phyloP scores from a whole-genome alignment of 148 eudicot genomes.

The Rhododendron ferrugineum region DNA sequence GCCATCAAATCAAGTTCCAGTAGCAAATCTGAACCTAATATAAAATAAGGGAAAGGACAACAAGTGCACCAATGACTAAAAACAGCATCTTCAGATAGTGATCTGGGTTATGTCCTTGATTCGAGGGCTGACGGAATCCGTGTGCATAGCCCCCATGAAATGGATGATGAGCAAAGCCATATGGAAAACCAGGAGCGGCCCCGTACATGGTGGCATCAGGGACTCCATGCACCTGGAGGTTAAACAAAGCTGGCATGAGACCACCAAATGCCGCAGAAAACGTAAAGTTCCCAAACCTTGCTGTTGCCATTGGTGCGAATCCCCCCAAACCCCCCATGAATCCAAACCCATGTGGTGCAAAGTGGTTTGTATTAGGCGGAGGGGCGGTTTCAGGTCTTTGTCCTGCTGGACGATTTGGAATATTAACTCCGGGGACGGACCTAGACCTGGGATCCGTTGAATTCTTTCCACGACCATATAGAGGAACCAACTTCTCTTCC shows the following conservation, averaged over 20 bases:
- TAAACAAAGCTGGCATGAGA: slow-evolving; percentile 57
- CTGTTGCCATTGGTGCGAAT: slow-evolving; percentile 42
- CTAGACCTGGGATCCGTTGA: slow-evolving; percentile 45
- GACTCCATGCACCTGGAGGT: slow-evolving; percentile 61
- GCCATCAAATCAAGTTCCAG: not conserved
- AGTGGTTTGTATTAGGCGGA: slow-evolving; percentile 32
- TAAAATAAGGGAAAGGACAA: slow-evolving; percentile 31
- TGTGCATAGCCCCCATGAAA: slow-evolving; percentile 38
- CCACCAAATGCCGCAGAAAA: slow-evolving; percentile 48
- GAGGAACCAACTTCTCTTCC: slow-evolving; percentile 45
- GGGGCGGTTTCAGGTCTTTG: slow-evolving; percentile 56
- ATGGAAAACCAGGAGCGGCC: slow-evolving; percentile 28
- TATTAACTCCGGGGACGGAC: slow-evolving; percentile 34
- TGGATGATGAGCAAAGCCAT: slow-evolving; percentile 23
- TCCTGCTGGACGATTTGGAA: slow-evolving; percentile 54
- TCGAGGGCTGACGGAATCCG: slow-evolving; percentile 24
- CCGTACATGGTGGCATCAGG: slow-evolving; percentile 49
- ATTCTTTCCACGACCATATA: slow-evolving; percentile 54
- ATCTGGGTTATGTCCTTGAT: slow-evolving; percentile 36
- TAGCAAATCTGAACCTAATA: slow-evolving; percentile 16
- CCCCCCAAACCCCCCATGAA: slow-evolving; percentile 59
- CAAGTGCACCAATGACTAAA: slow-evolving; percentile 29
- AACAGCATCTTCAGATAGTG: slow-evolving; percentile 30
- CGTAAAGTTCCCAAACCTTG: slow-evolving; percentile 61
- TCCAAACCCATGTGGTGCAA: slow-evolving; percentile 54